Conservation (phyloP, 441 rosid genomes). For the Croton laevigatus region DNA sequence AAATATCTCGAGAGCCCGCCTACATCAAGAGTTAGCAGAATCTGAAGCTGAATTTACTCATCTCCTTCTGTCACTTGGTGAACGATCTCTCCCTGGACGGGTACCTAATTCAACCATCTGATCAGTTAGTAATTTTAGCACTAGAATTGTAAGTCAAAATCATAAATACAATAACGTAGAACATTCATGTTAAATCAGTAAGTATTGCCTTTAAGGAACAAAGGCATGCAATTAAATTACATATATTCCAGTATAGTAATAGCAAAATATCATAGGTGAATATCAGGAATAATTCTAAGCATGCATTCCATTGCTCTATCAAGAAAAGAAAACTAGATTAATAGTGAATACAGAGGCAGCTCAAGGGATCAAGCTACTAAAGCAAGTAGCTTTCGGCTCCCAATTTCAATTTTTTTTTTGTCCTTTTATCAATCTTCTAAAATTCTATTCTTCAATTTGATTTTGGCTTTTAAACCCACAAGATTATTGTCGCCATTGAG, state of each 20-base stretch:
- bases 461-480: no score
- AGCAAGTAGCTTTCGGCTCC: no score
- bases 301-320: background rate
- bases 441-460: no score
- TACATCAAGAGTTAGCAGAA: slow-evolving; percentile 95
- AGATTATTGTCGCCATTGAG: no score
- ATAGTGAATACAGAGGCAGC: background rate
- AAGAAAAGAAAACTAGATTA: background rate
- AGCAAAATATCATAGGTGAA: background rate
- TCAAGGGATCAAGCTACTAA: no score
- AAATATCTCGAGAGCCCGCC: slow-evolving; percentile 86
- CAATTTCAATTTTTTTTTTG: no score
- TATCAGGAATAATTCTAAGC: background rate
- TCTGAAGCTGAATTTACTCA: slow-evolving; percentile 98
- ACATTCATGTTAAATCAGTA: background rate
- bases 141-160: background rate
- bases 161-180: background rate
- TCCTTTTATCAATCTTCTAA: no score
- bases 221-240: no score
- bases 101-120: slow-evolving; percentile 39
- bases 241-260: no score
- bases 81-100: slow-evolving; percentile 94
- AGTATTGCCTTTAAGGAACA: no score
- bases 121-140: slow-evolving; percentile 9
- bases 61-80: slow-evolving; percentile 92